These are phyloP conservation scores for Panaeolus cyanescens DNA, from an alignment of 768 basidiomycete genomes.

Conservation along the genomic window DNA sequence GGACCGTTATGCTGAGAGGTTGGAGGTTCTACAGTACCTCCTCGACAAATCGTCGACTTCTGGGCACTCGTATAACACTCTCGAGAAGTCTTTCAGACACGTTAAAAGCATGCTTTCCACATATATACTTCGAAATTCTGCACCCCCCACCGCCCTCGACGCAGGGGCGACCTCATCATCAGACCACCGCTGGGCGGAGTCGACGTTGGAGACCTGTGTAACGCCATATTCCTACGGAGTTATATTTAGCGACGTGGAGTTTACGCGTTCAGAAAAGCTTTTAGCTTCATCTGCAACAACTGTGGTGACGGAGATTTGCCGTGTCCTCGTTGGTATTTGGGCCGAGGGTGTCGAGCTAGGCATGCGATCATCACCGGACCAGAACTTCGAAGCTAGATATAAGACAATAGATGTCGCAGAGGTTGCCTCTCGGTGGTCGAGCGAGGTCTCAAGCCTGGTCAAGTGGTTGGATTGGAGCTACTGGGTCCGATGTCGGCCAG, in stretches of 20 bases:
- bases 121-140: conserved; percentile 26
- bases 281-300: conserved; percentile 31
- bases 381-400: conserved; percentile 8
- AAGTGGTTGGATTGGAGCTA: conserved; percentile 54
- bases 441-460: conserved; percentile 38
- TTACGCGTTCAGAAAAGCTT: conserved; percentile 31
- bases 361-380: background rate
- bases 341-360: conserved; percentile 34
- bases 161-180: background rate
- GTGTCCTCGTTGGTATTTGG: conserved; percentile 48
- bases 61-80: conserved; percentile 7
- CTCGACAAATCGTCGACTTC: conserved; percentile 24
- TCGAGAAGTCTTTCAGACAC: conserved; percentile 26
- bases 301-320: conserved; percentile 46
- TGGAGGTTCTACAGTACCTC: conserved; percentile 39
- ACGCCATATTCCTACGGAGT: conserved; percentile 26
- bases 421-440: conserved; percentile 30
- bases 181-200: conserved; percentile 34
- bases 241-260: conserved; percentile 15
- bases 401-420: background rate
- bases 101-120: conserved; percentile 31
- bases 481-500: conserved; percentile 51
- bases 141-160: conserved; percentile 10
- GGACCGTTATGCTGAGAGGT: conserved; percentile 42
- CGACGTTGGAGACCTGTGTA: conserved; percentile 33